These are phyloP conservation scores for Gleditsia sinensis DNA, from an alignment of 306 rosid genomes.

Conservation along the genomic window DNA sequence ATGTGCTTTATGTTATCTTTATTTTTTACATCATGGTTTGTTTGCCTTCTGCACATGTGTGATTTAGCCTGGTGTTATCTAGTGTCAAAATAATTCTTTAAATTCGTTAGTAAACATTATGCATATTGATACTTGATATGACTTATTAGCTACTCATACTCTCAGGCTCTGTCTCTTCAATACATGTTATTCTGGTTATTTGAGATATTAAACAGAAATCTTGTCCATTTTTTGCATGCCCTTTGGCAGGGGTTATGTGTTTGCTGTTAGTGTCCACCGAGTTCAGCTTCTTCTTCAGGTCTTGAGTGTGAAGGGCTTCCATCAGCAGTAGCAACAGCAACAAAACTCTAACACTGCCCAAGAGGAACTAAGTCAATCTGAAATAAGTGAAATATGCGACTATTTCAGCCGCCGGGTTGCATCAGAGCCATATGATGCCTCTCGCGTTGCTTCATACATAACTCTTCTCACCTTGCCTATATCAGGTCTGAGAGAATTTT, in stretches of 20 bases:
- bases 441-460: constrained; percentile 98
- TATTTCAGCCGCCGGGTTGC: constrained; percentile 99
- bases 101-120: background rate
- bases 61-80: background rate
- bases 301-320: constrained; percentile 96
- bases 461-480: constrained; percentile 96
- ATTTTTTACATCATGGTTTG: background rate
- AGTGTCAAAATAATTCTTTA: background rate
- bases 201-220: constrained; percentile 2
- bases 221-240: constrained; percentile 32
- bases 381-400: constrained; percentile 94
- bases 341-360: constrained; percentile 74
- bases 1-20: background rate
- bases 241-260: constrained; percentile 92
- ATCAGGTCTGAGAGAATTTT: constrained; percentile 88
- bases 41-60: constrained; percentile 7
- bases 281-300: constrained; percentile 99
- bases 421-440: constrained; percentile 98
- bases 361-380: constrained; percentile 85
- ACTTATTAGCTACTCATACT: background rate
- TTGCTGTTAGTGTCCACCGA: constrained; percentile 98
- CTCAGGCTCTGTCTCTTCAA: background rate
- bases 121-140: constrained; percentile 2
- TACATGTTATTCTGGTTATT: constrained; percentile 1
- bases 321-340: constrained; percentile 88